phyloP scores from a whole-genome alignment of 2,329 filamentous ascomycete species.

The Ophiostoma ulmi region DNA sequence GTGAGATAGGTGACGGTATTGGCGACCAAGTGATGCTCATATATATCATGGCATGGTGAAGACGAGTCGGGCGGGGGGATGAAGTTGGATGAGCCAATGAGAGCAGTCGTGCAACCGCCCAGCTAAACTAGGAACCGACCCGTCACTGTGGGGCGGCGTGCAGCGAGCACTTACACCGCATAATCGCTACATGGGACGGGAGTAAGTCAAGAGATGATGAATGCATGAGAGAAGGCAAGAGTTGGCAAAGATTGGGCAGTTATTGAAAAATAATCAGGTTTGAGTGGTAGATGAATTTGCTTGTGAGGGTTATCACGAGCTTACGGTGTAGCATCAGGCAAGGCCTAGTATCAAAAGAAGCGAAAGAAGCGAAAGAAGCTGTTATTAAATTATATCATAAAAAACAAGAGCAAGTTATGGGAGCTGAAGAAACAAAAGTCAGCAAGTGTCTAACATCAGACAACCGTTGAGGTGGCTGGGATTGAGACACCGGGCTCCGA shows the following conservation, averaged over 20 bases:
- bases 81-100: constrained; percentile 22
- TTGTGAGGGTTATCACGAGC: too few relatives aligned
- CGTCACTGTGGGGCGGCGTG: constrained; percentile 13
- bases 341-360: too few relatives aligned
- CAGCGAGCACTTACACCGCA: constrained; percentile 9
- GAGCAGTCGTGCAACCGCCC: constrained; percentile 27
- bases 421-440: background rate
- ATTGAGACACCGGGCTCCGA: background rate
- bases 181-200: background rate
- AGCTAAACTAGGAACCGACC: constrained; percentile 8
- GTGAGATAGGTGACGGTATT: background rate
- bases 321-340: too few relatives aligned
- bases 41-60: background rate
- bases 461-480: background rate
- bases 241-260: too few relatives aligned
- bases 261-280: too few relatives aligned
- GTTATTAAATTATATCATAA: background rate
- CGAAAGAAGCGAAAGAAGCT: too few relatives aligned
- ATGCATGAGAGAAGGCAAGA: background rate
- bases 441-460: background rate
- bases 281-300: too few relatives aligned
- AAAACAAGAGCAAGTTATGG: background rate
- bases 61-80: background rate
- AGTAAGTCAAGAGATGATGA: background rate
- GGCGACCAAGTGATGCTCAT: background rate